Evolutionary conservation across 495 filamentous ascomycete genomes (phyloP).

Genomic region (Neurospora sublineolata): DNA sequence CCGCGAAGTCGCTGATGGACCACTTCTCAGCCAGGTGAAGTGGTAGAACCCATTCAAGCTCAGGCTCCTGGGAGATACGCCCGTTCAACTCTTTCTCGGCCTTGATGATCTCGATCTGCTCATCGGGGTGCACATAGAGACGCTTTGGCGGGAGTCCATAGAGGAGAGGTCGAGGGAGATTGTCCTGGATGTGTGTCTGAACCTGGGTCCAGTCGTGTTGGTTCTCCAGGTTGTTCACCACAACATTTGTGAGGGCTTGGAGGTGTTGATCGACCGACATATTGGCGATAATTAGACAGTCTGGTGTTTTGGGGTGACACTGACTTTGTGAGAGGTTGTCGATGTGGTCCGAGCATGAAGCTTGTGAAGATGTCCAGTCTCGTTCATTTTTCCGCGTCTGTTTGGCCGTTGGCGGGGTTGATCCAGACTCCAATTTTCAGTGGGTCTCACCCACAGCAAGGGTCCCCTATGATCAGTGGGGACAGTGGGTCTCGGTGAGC

Average conservation of each 20-base stretch:
- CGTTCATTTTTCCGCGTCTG: background rate
- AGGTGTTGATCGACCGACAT: conserved; percentile 18
- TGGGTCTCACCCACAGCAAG: background rate
- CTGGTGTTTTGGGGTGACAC: background rate
- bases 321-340: background rate
- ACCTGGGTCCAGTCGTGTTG: conserved; percentile 80
- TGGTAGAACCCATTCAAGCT: conserved; percentile 81
- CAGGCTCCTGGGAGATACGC: conserved; percentile 36
- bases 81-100: conserved; percentile 28
- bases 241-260: conserved; percentile 47
- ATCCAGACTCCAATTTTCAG: background rate
- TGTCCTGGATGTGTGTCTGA: conserved; percentile 41
- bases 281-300: background rate
- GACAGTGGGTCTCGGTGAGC: background rate
- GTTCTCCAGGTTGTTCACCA: conserved; percentile 71
- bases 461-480: background rate
- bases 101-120: conserved; percentile 70
- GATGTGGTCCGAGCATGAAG: background rate
- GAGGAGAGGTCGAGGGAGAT: conserved; percentile 53
- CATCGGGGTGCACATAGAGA: conserved; percentile 86
- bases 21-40: conserved; percentile 71
- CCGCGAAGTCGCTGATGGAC: conserved; percentile 62
- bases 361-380: background rate
- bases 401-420: background rate
- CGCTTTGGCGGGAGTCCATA: conserved; percentile 79